A percentile compares a stretch with the other conserved stretches of the same genome.
Evolutionary conservation across 257 asterid genomes (phyloP).

Genomic region (Solanum virginianum): DNA sequence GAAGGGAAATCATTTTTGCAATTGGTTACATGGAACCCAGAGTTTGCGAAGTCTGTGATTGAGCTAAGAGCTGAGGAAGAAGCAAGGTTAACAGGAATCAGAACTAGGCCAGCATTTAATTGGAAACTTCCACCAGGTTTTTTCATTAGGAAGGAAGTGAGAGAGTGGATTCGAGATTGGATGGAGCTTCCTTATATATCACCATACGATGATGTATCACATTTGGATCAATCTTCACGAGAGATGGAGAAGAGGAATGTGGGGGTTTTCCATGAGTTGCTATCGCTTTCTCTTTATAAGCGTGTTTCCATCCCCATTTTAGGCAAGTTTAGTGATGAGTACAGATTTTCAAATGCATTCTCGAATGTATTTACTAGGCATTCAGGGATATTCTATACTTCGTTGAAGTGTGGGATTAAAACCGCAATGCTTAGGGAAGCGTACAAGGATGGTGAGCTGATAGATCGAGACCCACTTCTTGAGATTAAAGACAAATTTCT

Average conservation of each 20-base stretch:
- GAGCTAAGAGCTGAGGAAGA: conserved; percentile 78
- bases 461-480: conserved; percentile 31
- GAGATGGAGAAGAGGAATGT: conserved; percentile 94
- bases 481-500: conserved; percentile 54
- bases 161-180: conserved; percentile 97
- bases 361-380: conserved; percentile 73
- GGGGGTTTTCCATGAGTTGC: conserved; percentile 79
- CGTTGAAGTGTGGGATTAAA: conserved; percentile 72
- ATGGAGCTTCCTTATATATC: conserved; percentile 78
- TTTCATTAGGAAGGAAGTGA: conserved; percentile 70
- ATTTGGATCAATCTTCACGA: conserved; percentile 47
- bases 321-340: conserved; percentile 81
- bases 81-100: conserved; percentile 56
- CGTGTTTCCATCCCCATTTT: conserved; percentile 50
- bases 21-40: conserved; percentile 45
- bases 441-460: conserved; percentile 40
- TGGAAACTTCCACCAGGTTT: conserved; percentile 79
- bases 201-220: conserved; percentile 59
- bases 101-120: conserved; percentile 45
- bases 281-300: conserved; percentile 59
- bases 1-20: conserved; percentile 56
- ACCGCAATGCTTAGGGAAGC: conserved; percentile 95
- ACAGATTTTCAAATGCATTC: conserved; percentile 66
- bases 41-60: conserved; percentile 47
- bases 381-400: conserved; percentile 78